Evolutionary conservation across 2,329 filamentous ascomycete species (phyloP).

Genomic region (Clonostachys chloroleuca): DNA sequence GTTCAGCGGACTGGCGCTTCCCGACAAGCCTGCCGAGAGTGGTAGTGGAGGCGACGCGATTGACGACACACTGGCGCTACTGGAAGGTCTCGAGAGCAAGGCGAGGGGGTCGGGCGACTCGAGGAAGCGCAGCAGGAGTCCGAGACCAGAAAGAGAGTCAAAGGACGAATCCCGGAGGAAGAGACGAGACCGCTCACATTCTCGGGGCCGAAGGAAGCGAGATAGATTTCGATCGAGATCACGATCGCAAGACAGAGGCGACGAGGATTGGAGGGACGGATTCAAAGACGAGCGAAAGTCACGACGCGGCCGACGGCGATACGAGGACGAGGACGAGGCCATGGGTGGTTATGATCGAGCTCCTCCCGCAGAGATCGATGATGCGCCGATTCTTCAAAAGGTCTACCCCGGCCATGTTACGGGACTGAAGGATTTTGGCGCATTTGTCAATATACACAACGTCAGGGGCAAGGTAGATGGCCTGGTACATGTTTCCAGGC

Average conservation of each 20-base stretch:
- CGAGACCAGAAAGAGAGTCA: slow-evolving; percentile 41
- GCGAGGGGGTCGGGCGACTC: slow-evolving; percentile 39
- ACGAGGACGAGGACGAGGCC: slow-evolving; percentile 27
- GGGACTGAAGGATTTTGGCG: slow-evolving; percentile 91
- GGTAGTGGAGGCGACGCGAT: slow-evolving; percentile 57
- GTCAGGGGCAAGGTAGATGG: slow-evolving; percentile 88
- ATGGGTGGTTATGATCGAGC: slow-evolving; percentile 51
- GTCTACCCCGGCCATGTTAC: slow-evolving; percentile 88
- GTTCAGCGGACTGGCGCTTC: slow-evolving; percentile 86
- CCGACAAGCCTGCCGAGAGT: slow-evolving; percentile 59
- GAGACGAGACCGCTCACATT: slow-evolving; percentile 32
- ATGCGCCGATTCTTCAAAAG: slow-evolving; percentile 77
- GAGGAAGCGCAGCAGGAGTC: slow-evolving; percentile 57
- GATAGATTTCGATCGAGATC: slow-evolving; percentile 28
- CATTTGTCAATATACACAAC: slow-evolving; percentile 87
- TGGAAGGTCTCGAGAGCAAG: slow-evolving; percentile 81
- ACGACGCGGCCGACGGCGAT: slow-evolving; percentile 28
- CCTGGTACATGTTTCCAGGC: slow-evolving; percentile 87
- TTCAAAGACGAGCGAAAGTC: slow-evolving; percentile 20
- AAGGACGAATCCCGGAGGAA: slow-evolving; percentile 32
- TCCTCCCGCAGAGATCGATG: slow-evolving; percentile 73
- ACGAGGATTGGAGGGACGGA: slow-evolving; percentile 40
- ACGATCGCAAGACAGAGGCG: slow-evolving; percentile 28
- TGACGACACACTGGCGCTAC: slow-evolving; percentile 86
- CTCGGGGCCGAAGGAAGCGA: slow-evolving; percentile 31